Base-by-base conservation (phyloP, 2,329 filamentous ascomycete species). In the Talaromyces sp. region DNA sequence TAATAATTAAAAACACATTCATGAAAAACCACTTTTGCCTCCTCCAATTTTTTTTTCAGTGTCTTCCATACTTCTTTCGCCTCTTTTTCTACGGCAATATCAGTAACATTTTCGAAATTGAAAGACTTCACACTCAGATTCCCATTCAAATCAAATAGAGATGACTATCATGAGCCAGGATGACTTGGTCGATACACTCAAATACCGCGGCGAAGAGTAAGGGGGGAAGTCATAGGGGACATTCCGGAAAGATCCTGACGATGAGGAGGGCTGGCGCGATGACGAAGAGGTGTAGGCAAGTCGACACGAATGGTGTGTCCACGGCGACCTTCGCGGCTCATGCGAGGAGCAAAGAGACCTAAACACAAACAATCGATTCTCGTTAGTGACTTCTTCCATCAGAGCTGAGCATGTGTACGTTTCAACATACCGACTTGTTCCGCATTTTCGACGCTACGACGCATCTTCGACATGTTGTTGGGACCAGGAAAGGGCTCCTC, bases 381-480 rank as follows among this genome's bases (percentile, higher is more conserved):
- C 2, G 11, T 68, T 37, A 61, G 58, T 33, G 16, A 21, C 35
- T 9, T 48, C 18, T 5, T 5, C 6, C 23, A n/a, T 16, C 16
- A 3, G 25, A 12, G 1, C 31, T 28, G 31, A 18, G 31, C 1
- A n/a, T 7, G 40, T 3, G 23, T 21, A 5, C 23, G 6, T 18
- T 21, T 50, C 28, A 33, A 82, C 88, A 74, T 73, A 86, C 92
- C 92, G 68, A 93, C 86, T 71, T 91, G 88, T 72, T 92, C 89
- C 1, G 92, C 92, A 73, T 95, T 96, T 73, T 96, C 90, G 64
- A 90, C 89, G 68, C 90, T 95, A 64, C 92, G 85, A 77, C 92
- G 89, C 82, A 95, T 88, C 79, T 96, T 96, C 0, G 89, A 90
- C 61, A 87, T 84, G 71, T 96, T 96, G 77, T 96, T 91, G 0